These are phyloP conservation scores for Musa balbisiana DNA, from an alignment of 202 grass and related monocot genomes.

Conservation along the genomic window DNA sequence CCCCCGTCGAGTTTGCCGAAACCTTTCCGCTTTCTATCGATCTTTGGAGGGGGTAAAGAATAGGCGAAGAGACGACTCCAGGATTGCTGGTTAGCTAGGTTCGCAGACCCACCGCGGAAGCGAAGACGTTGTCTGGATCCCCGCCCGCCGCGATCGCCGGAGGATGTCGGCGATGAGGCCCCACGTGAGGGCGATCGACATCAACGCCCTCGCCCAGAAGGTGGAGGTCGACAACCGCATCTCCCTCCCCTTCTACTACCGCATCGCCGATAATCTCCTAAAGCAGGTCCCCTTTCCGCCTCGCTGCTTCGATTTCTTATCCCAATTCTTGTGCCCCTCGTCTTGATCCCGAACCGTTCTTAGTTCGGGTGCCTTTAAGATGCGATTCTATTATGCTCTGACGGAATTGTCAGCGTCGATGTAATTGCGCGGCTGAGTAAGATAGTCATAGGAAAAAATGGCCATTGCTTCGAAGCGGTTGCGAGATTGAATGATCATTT, in stretches of 20 bases:
- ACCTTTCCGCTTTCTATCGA: not conserved
- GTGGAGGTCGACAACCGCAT: constrained; percentile 86
- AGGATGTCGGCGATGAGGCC: constrained; percentile 37
- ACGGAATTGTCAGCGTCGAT: not conserved
- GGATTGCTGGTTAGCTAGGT: not conserved
- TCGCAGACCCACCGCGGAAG: not conserved
- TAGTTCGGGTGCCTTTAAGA: not conserved
- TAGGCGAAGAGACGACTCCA: not conserved
- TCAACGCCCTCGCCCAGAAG: constrained; percentile 52
- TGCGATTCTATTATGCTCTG: not conserved
- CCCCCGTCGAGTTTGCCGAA: not conserved
- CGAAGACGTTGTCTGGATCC: not conserved
- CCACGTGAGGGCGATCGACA: constrained; percentile 51
- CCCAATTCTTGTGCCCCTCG: not conserved
- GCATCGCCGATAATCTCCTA: constrained; percentile 78
- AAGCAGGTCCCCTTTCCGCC: constrained; percentile 54
- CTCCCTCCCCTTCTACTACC: constrained; percentile 85
- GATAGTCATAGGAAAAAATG: not conserved
- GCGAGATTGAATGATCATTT: not conserved
- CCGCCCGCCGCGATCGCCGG: constrained; percentile 7
- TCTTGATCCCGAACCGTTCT: not conserved
- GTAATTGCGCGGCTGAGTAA: not conserved
- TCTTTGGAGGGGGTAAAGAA: not conserved
- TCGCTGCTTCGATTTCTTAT: not conserved
- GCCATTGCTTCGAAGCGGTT: not conserved